Evolutionary conservation across 2,329 filamentous ascomycete species (phyloP).

Genomic region (Venturia effusa): DNA sequence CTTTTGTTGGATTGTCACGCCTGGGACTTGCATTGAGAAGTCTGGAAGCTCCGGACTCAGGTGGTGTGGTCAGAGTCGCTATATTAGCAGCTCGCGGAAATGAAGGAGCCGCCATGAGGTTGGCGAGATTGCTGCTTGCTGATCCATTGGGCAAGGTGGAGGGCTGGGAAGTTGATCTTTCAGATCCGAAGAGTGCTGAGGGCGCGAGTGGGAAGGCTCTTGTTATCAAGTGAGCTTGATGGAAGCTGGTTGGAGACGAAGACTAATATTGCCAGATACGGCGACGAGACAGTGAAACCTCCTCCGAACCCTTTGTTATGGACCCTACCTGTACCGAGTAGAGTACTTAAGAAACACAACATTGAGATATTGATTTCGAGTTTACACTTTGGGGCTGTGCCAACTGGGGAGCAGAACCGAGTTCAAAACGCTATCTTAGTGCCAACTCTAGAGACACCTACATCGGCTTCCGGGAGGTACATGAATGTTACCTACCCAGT

Average conservation of each 20-base stretch:
- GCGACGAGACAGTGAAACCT: slow-evolving; percentile 37
- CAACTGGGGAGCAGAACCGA: slow-evolving; percentile 22
- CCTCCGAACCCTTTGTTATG: slow-evolving; percentile 42
- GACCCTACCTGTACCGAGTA: slow-evolving; percentile 53
- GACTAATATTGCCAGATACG: slow-evolving; percentile 33
- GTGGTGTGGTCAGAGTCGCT: slow-evolving; percentile 45
- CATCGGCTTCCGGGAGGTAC: slow-evolving; percentile 51
- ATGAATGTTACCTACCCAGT: slow-evolving; percentile 69
- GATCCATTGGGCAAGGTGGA: slow-evolving; percentile 32
- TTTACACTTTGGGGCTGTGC: slow-evolving; percentile 34
- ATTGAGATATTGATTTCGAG: slow-evolving; percentile 53
- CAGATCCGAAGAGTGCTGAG: slow-evolving; percentile 14
- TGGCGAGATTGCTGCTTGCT: slow-evolving; percentile 51
- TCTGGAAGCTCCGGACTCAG: slow-evolving; percentile 36
- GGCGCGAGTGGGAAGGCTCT: slow-evolving; percentile 26
- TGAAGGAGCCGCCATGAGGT: slow-evolving; percentile 45
- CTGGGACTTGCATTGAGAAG: slow-evolving; percentile 62
- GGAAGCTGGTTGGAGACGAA: not conserved
- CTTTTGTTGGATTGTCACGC: slow-evolving; percentile 56
- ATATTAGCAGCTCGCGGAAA: slow-evolving; percentile 39
- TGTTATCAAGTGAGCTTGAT: slow-evolving; percentile 27
- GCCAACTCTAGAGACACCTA: slow-evolving; percentile 58
- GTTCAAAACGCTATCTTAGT: slow-evolving; percentile 57
- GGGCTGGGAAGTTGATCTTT: slow-evolving; percentile 32
- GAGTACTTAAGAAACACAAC: slow-evolving; percentile 48